These are phyloP conservation scores for Exobasidium rhododendri DNA, from an alignment of 1,284 basidiomycete genomes.

Conservation along the genomic window DNA sequence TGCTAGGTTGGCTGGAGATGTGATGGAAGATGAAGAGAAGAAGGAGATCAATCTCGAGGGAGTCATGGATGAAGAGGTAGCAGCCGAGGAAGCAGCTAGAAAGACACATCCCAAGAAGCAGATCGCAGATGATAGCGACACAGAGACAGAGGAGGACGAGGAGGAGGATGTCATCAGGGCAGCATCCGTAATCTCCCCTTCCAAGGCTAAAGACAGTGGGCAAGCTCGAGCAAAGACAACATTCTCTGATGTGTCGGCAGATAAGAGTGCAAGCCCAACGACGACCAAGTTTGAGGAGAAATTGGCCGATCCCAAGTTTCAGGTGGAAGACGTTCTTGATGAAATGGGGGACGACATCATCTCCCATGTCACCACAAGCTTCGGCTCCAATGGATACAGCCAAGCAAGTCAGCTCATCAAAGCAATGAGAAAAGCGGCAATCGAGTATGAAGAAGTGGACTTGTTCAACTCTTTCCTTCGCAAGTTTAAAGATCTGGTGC, in stretches of 20 bases:
- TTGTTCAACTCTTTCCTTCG: conserved; percentile 11
- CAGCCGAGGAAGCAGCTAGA: background rate
- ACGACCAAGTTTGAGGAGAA: background rate
- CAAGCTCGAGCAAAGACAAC: background rate
- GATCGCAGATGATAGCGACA: background rate
- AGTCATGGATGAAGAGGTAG: conserved; percentile 13
- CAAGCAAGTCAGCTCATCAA: conserved; percentile 4
- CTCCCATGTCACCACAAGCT: background rate
- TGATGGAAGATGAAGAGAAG: conserved; percentile 8
- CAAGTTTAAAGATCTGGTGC: conserved; percentile 11
- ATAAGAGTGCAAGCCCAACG: background rate
- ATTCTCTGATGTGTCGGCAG: background rate
- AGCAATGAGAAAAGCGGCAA: background rate
- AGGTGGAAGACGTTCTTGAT: conserved; percentile 3
- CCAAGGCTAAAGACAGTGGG: background rate
- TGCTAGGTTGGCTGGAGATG: background rate
- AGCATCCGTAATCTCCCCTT: background rate
- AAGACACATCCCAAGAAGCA: background rate
- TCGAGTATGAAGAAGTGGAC: conserved; percentile 13
- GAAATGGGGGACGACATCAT: background rate
- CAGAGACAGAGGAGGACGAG: conserved; percentile 12
- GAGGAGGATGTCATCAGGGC: background rate
- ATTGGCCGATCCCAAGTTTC: background rate
- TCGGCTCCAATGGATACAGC: conserved; percentile 10
- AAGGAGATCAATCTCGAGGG: conserved; percentile 9